Base-by-base conservation (phyloP, 345 rosid genomes). In the Aquilaria yunnanensis region DNA sequence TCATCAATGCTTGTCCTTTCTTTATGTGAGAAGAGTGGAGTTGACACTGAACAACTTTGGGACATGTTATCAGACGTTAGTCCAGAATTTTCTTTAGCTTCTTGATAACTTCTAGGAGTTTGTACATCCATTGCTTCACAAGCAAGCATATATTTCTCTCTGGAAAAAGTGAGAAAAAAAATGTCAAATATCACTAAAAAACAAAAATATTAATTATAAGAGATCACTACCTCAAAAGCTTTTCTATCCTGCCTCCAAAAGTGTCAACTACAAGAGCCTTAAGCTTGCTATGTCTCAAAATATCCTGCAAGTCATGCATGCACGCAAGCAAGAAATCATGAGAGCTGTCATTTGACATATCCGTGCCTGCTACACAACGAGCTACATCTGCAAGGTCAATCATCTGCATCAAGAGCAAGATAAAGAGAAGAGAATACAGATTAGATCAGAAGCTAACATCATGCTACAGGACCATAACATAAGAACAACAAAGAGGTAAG, bases 241-340 rank as follows among this genome's bases (percentile, higher is more conserved):
- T 83, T 75, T 85, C 88, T 67, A 88, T 80, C 60, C 90, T 81
- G 66, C 86, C 80, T 16, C 96, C 90, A 73, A 88, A 88, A 67
- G 92, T 85, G 70, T 85, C 96, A 65, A 88, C 76, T 23, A 82
- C 92, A 64, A 88, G 87, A 73, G 90, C 92, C 80, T 82, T 85
- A 68, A 82, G 88, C 70, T 79, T 84, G 69, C 86, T 80, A 67
- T 67, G 80, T 74, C 66, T 79, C 69, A 88, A 82, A 70, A 82
- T 77, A 82, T 82, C 86, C 66, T 82, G 90, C 58, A 88, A 73
- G 78, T 88, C 96, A 77, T 82, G 88, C 92, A 85, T 73, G 70
- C 90, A 88, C 54, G 96, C 92, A 58, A 83, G 81, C 64, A 88
- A 69, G 65, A 81, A 77, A 57, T 82, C 96, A 59, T 59, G 66